These are phyloP conservation scores for Coemansia javaensis DNA, from an alignment of 192 early-diverging fungal species.

Conservation along the genomic window DNA sequence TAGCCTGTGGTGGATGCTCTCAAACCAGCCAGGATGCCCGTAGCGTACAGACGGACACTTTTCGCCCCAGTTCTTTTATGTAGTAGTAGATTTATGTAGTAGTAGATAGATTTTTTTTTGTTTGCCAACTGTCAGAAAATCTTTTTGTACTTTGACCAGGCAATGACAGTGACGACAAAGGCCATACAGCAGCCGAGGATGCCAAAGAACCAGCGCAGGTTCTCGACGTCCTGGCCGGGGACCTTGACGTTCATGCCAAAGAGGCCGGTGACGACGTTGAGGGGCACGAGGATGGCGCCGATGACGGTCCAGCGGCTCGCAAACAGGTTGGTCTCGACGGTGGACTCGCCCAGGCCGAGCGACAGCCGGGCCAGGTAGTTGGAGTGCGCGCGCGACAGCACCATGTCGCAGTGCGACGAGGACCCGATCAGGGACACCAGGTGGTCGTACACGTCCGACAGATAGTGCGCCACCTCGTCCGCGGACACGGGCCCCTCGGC, in stretches of 20 bases:
- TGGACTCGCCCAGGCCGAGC: conserved; percentile 61
- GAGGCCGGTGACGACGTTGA: conserved; percentile 80
- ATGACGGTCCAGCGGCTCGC: conserved; percentile 80
- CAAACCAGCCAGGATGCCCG: no score
- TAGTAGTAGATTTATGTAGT: no score
- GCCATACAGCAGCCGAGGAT: conserved; percentile 28
- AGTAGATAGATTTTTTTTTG: background rate
- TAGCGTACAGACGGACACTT: no score
- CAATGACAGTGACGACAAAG: conserved; percentile 30
- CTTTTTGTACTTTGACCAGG: conserved; percentile 33
- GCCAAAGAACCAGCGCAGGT: conserved; percentile 19
- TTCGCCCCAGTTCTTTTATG: no score
- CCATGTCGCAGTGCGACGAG: conserved; percentile 66
- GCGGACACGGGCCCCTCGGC: conserved; percentile 8
- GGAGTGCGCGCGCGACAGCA: conserved; percentile 63
- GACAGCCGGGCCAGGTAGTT: conserved; percentile 69
- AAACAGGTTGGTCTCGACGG: conserved; percentile 76
- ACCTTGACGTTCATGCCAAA: conserved; percentile 57
- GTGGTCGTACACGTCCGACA: conserved; percentile 78
- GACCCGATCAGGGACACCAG: conserved; percentile 62
- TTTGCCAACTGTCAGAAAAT: conserved; percentile 15
- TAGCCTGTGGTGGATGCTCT: no score
- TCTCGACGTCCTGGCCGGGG: conserved; percentile 23
- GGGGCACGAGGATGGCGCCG: conserved; percentile 81
- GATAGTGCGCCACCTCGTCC: conserved; percentile 61